Evolutionary conservation across 768 basidiomycete genomes (phyloP), one percentile per base, ranked within the genome.

Genomic region (Daedaleopsis nitida): DNA sequence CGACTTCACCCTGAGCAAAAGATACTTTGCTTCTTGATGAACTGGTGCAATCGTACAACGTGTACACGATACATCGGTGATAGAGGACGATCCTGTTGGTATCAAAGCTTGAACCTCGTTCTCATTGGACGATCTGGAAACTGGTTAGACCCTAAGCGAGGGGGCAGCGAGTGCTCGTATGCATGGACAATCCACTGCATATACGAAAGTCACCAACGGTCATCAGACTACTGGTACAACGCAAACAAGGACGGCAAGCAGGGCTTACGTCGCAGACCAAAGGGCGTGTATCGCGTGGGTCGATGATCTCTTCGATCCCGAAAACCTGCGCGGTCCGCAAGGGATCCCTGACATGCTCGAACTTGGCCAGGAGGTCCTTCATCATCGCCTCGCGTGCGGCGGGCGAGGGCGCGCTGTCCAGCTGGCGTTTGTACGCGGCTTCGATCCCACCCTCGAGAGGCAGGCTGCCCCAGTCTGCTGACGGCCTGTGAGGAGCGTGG

Each of bases 381-480:
- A 66, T 60, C 58, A 63, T 57, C 57, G 50, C 27, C 34, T 60
- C 65, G 4, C 62, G 58, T 2, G 60, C 65, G 1, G 45, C 55
- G 6, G 65, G 58, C 1, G 65, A 39, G 5, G 55, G 57, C 13
- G 65, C 59, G 6, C 32, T 24, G 34, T 66, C 52, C 1, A 66
- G 56, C 32, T 66, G 54, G 11, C 65, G 54, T 21, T 63, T 66
- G 53, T 66, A 66, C 12, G 65, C 65, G 9, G 65, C 65, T 38
- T 66, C 65, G 13, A 66, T 58, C 3, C 65, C 65, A 3, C 65
- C 65, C 24, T 66, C 62, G 19, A 66, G 57, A 0, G 65, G 65
- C 19, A 66, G 51, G 48, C 65, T 66, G 5, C 65, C 65, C 65
- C 65, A 63, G 42, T 66, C 65, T 2, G 49, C 65, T 10, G 65